phyloP scores from a whole-genome alignment of 139 green algal genomes.

The Chlorella sp. region DNA sequence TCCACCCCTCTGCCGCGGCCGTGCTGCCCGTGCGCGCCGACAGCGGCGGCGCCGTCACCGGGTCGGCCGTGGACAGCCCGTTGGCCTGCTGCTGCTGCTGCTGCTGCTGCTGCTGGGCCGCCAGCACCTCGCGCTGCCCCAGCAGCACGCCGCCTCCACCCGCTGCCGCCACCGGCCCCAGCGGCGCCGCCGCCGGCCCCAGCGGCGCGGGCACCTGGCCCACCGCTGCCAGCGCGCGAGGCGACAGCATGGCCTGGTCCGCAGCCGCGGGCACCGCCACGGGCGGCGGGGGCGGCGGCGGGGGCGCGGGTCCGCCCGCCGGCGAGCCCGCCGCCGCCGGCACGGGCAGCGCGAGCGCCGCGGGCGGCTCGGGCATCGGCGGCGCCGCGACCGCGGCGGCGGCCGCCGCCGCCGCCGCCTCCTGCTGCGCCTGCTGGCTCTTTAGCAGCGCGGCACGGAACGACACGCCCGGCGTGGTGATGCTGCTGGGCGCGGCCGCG shows the following conservation, averaged over 20 bases:
- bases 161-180: background rate
- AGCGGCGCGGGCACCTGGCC: background rate
- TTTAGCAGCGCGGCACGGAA: slow-evolving; percentile 34
- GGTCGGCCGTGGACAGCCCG: slow-evolving; percentile 10
- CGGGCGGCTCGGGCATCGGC: background rate
- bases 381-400: background rate
- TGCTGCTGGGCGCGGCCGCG: slow-evolving; percentile 3
- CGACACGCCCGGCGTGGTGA: slow-evolving; percentile 15
- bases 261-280: background rate
- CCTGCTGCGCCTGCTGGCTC: slow-evolving; percentile 14
- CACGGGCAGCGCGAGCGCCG: background rate
- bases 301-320: background rate
- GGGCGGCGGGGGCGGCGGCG: background rate
- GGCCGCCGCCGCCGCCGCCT: slow-evolving; percentile 11
- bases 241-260: slow-evolving; percentile 1
- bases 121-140: background rate
- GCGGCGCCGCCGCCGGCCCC: background rate
- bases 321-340: slow-evolving; percentile 1
- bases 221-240: background rate
- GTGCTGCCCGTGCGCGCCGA: slow-evolving; percentile 3
- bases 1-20: slow-evolving; percentile 1
- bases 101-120: background rate
- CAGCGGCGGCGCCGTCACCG: slow-evolving; percentile 11
- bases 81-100: slow-evolving; percentile 18
- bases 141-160: background rate